Evolutionary conservation across 31 red algal species (phyloP).

Genomic region (Porphyra umbilicalis): DNA sequence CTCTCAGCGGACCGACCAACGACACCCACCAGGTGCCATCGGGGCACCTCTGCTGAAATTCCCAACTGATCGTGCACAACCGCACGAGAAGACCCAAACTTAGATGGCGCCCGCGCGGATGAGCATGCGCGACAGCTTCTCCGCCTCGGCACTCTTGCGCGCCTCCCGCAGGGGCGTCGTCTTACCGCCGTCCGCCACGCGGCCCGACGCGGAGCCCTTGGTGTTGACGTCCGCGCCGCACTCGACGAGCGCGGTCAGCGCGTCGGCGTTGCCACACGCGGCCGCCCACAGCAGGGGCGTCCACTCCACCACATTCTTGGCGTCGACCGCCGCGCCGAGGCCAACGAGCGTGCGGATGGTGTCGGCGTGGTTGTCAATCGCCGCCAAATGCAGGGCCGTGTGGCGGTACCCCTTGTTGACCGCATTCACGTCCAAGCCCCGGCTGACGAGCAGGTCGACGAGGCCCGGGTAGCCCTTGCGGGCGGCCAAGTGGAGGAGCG

Average conservation of each 20-base stretch:
- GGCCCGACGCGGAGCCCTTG: background rate
- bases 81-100: too few species aligned
- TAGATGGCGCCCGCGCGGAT: conserved; percentile 19
- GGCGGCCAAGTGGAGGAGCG: conserved; percentile 20
- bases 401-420: conserved; percentile 7
- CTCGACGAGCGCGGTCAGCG: conserved; percentile 9
- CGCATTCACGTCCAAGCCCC: conserved; percentile 16
- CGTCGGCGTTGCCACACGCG: conserved; percentile 14
- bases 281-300: conserved; percentile 36
- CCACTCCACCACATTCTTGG: conserved; percentile 15
- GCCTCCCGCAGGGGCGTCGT: conserved; percentile 31
- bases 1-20: too few species aligned
- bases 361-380: conserved; percentile 30
- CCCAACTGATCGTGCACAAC: too few species aligned
- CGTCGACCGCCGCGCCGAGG: conserved; percentile 12
- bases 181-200: background rate
- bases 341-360: background rate
- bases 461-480: conserved; percentile 17
- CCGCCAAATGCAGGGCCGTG: conserved; percentile 31
- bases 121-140: conserved; percentile 2
- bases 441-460: conserved; percentile 1
- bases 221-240: conserved; percentile 17
- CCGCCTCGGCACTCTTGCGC: conserved; percentile 7
- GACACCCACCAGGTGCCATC: too few species aligned
- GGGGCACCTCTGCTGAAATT: too few species aligned